Evolutionary conservation across 352 stramenopile genomes (phyloP), one percentile per base, ranked within the genome.

Genomic region (Peronospora farinosa): DNA sequence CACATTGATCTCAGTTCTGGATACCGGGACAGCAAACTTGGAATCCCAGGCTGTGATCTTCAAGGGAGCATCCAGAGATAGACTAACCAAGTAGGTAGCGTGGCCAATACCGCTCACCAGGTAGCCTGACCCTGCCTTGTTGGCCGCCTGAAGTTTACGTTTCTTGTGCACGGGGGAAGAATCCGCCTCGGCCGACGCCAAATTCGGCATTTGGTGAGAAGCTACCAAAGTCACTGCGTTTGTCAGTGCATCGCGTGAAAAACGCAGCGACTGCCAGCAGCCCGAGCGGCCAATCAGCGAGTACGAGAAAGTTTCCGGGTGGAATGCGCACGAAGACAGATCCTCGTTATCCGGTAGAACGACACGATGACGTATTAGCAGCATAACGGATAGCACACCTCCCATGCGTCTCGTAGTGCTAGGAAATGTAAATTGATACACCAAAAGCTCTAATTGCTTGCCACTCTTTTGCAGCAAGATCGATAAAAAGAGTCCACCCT

Each of bases 1-100:
- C 32, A 71, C 39, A 32, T 77, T 65, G 36, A 84, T 56, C 42
- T 79, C 60, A n/a, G 65, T 74, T 15, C 57, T 68, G 1, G 74
- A 69, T 10, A 90, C 70, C 2, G 81, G 67, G 0, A 88, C 79
- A 15, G 74, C 77, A 45, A 88, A 90, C 60, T 84, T 88, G 42
- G 77, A 65, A 52, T 90, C 77, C 76, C 76, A 90, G 3, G 66
- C 74, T 9, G 68, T 70, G 27, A 87, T 59, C 40, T 71, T 59
- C 52, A 63, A 57, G 0, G 73, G 58, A 7, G 49, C 42, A 33
- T 78, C 60, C 17, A 75, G 28, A 0, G 52, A 61, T 13, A 65
- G 57, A 8, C 77, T 67, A 3, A 90, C 58, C 8, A 90, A 45
- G 60, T 84, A 88, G 44, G 65, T 83, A 13, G 71, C 78, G 21